A percentile compares a stretch with the other conserved stretches of the same genome.
phyloP scores from a whole-genome alignment of 768 basidiomycete genomes.

The Roridomyces roridus region DNA sequence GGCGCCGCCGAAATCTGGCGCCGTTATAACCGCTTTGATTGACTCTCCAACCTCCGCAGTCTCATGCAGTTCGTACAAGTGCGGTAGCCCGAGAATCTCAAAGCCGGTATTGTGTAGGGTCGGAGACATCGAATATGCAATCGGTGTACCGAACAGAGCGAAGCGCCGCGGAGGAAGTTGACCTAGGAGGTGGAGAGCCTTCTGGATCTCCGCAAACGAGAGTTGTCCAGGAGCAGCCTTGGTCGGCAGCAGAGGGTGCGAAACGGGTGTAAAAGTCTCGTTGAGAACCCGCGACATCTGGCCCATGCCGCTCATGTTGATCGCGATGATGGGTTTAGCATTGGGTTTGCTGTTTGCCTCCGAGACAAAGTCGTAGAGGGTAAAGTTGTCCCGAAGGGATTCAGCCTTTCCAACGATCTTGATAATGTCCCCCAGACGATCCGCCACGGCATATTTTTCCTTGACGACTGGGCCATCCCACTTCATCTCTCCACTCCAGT shows the following conservation, averaged over 20 bases:
- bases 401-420: constrained; percentile 92
- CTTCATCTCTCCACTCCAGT: constrained; percentile 84
- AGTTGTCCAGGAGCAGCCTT: constrained; percentile 95
- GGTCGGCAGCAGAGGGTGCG: constrained; percentile 84
- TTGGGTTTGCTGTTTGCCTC: constrained; percentile 46
- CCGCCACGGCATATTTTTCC: constrained; percentile 72
- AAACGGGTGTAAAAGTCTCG: constrained; percentile 85
- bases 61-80: constrained; percentile 82
- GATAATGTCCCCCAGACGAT: constrained; percentile 81
- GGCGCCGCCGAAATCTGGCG: constrained; percentile 89
- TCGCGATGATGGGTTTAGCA: constrained; percentile 87
- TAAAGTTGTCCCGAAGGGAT: constrained; percentile 77
- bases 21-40: constrained; percentile 65
- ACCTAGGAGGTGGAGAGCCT: constrained; percentile 81
- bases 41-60: constrained; percentile 68
- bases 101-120: constrained; percentile 93
- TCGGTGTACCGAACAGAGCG: constrained; percentile 91
- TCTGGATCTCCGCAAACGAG: constrained; percentile 85
- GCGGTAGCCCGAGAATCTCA: constrained; percentile 79
- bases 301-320: constrained; percentile 91
- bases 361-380: constrained; percentile 73
- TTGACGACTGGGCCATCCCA: constrained; percentile 77
- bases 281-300: constrained; percentile 93
- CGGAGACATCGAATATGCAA: constrained; percentile 89
- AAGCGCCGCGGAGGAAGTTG: constrained; percentile 75